Percentiles rank a stretch among this genome's conserved stretches.
phyloP scores from a whole-genome alignment of 768 basidiomycete species.

The Hygrophorus russula region DNA sequence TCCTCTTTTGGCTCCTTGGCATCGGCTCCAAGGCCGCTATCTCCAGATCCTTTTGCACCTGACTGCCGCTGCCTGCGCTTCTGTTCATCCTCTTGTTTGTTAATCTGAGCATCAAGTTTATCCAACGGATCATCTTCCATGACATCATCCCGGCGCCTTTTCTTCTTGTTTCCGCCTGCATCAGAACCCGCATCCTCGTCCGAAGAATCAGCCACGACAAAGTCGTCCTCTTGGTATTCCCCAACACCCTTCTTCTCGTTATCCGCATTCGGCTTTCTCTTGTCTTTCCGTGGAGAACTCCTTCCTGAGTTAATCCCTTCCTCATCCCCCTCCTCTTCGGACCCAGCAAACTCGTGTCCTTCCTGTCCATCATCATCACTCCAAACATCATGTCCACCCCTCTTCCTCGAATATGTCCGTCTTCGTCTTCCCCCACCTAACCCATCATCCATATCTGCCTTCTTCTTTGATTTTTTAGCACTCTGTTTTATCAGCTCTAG shows the following conservation, averaged over 20 bases:
- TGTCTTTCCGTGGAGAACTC: conserved; percentile 27
- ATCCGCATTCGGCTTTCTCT: conserved; percentile 33
- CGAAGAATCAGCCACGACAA: conserved; percentile 68
- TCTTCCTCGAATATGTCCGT: conserved; percentile 26
- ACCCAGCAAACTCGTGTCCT: conserved; percentile 35
- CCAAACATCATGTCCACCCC: conserved; percentile 31
- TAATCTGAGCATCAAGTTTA: conserved; percentile 57
- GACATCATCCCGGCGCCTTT: conserved; percentile 26
- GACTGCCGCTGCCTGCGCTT: conserved; percentile 29
- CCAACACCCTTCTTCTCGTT: conserved; percentile 45
- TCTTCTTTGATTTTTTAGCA: conserved; percentile 53
- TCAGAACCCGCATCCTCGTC: conserved; percentile 50
- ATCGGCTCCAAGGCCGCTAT: conserved; percentile 15
- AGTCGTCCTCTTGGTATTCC: conserved; percentile 78
- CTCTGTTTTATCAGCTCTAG: conserved; percentile 54
- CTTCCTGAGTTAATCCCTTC: conserved; percentile 18
- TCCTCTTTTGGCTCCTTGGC: conserved; percentile 18
- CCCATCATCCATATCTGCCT: conserved; percentile 38
- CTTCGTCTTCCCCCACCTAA: conserved; percentile 38
- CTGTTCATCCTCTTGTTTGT: conserved; percentile 39
- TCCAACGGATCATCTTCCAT: conserved; percentile 55
- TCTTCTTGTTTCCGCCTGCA: conserved; percentile 26
- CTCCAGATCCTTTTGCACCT: conserved; percentile 7
- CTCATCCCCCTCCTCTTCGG: conserved; percentile 48
- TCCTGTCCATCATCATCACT: conserved; percentile 65